Evolutionary conservation across 2,329 filamentous ascomycete genomes (phyloP).

Genomic region (Stemphylium vesicarium): DNA sequence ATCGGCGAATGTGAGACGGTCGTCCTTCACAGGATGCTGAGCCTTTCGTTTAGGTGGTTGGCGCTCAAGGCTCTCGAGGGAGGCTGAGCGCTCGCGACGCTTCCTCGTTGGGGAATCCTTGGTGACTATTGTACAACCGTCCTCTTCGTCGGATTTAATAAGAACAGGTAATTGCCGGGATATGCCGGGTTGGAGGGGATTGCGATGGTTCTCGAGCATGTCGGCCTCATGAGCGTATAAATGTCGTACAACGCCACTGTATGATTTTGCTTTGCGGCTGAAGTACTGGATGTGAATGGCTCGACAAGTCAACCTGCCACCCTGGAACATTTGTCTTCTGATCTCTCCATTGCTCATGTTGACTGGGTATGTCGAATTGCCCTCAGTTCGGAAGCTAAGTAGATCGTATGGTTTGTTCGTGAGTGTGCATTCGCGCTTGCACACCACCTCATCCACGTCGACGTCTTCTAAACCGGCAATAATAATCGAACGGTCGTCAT

Average conservation of each 20-base stretch:
- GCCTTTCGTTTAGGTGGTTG: neutral
- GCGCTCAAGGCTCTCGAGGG: neutral
- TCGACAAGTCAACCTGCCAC: constrained; percentile 2
- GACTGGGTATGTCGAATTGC: neutral
- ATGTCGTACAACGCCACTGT: constrained; percentile 9
- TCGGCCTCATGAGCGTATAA: constrained; percentile 7
- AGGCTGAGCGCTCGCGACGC: neutral
- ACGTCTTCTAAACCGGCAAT: constrained; percentile 6
- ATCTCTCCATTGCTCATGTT: neutral
- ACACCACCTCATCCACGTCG: neutral
- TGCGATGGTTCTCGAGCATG: too few relatives aligned
- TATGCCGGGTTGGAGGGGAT: too few relatives aligned
- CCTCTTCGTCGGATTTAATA: too few relatives aligned
- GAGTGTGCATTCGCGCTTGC: neutral
- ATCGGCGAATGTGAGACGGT: constrained; percentile 21
- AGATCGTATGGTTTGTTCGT: constrained; percentile 11
- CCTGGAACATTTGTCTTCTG: constrained; percentile 4
- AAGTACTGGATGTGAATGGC: constrained; percentile 1
- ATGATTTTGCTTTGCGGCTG: neutral
- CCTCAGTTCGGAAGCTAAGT: neutral
- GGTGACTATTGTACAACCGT: too few relatives aligned
- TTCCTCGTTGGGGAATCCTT: too few relatives aligned
- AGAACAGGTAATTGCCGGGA: too few relatives aligned
- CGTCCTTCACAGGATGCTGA: neutral
- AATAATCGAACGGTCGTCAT: neutral